These are phyloP conservation scores for Margaritispora aquatica DNA, from an alignment of 495 filamentous ascomycete genomes.

Conservation along the genomic window DNA sequence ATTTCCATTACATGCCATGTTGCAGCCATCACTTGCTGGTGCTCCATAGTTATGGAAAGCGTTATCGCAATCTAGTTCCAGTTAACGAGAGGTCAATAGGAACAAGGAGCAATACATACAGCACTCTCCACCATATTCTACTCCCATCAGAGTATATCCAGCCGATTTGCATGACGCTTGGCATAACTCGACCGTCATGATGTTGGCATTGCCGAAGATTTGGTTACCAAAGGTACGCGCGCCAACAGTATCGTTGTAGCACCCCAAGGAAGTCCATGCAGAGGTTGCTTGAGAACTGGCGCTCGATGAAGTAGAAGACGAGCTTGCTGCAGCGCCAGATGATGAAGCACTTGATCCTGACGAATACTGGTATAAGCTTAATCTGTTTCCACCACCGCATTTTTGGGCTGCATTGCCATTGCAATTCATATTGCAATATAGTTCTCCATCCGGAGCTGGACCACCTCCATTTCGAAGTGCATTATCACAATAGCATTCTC, in stretches of 20 bases:
- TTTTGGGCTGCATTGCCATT: conserved; percentile 44
- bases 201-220: not conserved
- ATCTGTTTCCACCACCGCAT: conserved; percentile 22
- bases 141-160: conserved; percentile 33
- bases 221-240: conserved; percentile 31
- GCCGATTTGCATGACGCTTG: conserved; percentile 29
- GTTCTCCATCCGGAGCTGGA: conserved; percentile 32
- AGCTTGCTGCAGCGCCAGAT: not conserved
- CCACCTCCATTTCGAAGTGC: not conserved
- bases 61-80: not conserved
- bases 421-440: conserved; percentile 50
- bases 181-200: conserved; percentile 28
- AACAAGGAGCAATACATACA: conserved; percentile 7
- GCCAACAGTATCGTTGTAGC: conserved; percentile 24
- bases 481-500: conserved; percentile 26
- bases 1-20: conserved; percentile 33
- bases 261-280: conserved; percentile 4
- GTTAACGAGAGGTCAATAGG: not conserved
- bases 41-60: not conserved
- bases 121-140: conserved; percentile 38
- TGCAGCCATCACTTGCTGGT: not conserved
- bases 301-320: not conserved
- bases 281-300: not conserved
- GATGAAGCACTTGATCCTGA: not conserved
- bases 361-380: not conserved